A percentile compares a stretch with the other conserved stretches of the same genome.
These are phyloP conservation scores for Aegle marmelos DNA, from an alignment of 345 rosid species.

Conservation along the genomic window DNA sequence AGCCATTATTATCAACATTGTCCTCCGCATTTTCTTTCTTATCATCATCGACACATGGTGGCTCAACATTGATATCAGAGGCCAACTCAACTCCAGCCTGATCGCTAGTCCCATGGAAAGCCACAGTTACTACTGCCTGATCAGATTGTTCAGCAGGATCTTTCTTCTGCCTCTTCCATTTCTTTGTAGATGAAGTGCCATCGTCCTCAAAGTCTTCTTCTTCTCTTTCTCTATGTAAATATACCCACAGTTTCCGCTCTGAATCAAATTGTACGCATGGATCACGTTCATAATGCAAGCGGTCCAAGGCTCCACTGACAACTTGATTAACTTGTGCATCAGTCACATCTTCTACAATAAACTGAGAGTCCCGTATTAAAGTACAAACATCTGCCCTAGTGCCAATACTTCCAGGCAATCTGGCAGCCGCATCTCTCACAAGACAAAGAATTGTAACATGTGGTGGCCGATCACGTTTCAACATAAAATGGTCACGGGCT, in stretches of 20 bases:
- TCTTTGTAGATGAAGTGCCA: constrained; percentile 99
- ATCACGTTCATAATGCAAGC: constrained; percentile 97
- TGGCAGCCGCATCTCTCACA: constrained; percentile 97
- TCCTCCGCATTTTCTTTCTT: constrained; percentile 53
- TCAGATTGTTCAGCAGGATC: constrained; percentile 83
- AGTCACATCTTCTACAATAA: constrained; percentile 84
- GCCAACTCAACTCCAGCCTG: constrained; percentile 66
- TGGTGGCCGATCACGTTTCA: constrained; percentile 98
- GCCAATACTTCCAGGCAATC: constrained; percentile 98
- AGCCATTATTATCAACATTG: constrained; percentile 37
- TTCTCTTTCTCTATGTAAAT: constrained; percentile 92
- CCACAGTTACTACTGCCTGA: constrained; percentile 69
- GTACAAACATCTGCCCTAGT: constrained; percentile 99
- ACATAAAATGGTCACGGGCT: constrained; percentile 99
- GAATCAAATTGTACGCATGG: constrained; percentile 95
- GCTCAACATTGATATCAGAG: constrained; percentile 63
- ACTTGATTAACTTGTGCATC: constrained; percentile 94
- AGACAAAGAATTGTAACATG: constrained; percentile 98
- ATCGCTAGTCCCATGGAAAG: constrained; percentile 51
- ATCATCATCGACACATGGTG: constrained; percentile 42
- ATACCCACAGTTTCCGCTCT: constrained; percentile 97
- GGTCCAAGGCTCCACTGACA: constrained; percentile 98
- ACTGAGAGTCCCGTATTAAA: constrained; percentile 91
- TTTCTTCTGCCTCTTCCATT: constrained; percentile 98
- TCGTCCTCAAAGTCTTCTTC: constrained; percentile 99